Percentiles rank a stretch among this genome's conserved stretches.
phyloP scores from a whole-genome alignment of 169 alveolate genomes.

The Perkinsus chesapeaki region DNA sequence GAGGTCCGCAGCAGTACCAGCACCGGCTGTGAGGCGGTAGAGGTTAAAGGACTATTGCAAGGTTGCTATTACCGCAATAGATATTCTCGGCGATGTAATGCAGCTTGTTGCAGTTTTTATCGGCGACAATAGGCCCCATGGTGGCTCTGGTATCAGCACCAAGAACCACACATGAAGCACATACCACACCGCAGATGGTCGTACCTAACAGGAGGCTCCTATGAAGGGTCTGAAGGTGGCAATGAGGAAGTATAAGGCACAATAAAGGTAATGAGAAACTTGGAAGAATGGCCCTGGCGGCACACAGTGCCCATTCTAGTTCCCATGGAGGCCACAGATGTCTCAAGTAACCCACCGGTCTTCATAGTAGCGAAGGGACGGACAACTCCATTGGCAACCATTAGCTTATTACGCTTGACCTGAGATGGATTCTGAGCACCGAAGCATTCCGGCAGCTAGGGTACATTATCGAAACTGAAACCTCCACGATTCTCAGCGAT shows the following conservation, averaged over 20 bases:
- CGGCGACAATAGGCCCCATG: slow-evolving; percentile 92
- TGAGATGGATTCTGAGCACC: neutral
- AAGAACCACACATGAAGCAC: slow-evolving; percentile 85
- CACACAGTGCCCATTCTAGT: too few relatives aligned
- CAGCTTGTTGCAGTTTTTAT: slow-evolving; percentile 88
- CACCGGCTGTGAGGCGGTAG: slow-evolving; percentile 74
- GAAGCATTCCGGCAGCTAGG: neutral
- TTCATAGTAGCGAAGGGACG: neutral
- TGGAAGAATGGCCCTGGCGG: too few relatives aligned
- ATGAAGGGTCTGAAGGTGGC: too few relatives aligned
- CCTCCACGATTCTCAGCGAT: neutral
- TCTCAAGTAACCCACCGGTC: slow-evolving; percentile 4
- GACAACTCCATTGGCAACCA: neutral
- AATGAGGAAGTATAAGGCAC: too few relatives aligned
- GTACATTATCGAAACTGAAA: neutral
- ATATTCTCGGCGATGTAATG: slow-evolving; percentile 88
- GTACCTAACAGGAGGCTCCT: too few relatives aligned
- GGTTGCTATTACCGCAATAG: slow-evolving; percentile 43
- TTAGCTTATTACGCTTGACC: neutral
- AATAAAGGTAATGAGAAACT: too few relatives aligned
- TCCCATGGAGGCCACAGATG: too few relatives aligned
- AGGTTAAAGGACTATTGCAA: neutral
- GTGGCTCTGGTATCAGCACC: slow-evolving; percentile 98
- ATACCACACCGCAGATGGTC: slow-evolving; percentile 87
- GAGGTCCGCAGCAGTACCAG: slow-evolving; percentile 95